These are phyloP conservation scores for Batkoa obscura DNA, from an alignment of 371 early-diverging fungal genomes.

Conservation along the genomic window DNA sequence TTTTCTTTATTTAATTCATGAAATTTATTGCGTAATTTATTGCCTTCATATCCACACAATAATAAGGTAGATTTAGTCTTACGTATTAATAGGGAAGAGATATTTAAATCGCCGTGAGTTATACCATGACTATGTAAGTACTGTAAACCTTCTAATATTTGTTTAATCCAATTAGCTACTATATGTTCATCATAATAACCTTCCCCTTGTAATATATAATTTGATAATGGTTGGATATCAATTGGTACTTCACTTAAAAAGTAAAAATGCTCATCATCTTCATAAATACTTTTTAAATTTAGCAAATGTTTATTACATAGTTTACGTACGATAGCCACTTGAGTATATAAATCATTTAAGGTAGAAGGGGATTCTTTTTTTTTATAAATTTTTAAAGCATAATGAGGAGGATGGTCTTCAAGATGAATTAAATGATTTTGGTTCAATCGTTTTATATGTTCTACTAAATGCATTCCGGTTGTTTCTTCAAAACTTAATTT, in stretches of 20 bases:
- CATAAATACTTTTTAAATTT: neutral
- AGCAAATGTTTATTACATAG: neutral
- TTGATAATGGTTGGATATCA: neutral
- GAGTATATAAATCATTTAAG: too few species aligned
- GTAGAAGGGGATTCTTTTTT: too few species aligned
- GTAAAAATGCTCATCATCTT: neutral
- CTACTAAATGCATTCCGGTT: too few species aligned
- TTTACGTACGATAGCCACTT: neutral
- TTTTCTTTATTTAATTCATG: too few species aligned
- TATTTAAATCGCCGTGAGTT: neutral
- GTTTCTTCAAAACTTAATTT: too few species aligned
- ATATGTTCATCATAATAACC: neutral
- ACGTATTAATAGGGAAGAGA: neutral
- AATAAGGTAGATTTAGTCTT: neutral
- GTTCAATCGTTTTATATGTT: too few species aligned
- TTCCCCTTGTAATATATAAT: neutral
- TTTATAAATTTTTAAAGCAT: too few species aligned
- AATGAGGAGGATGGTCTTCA: too few species aligned
- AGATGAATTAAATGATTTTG: too few species aligned
- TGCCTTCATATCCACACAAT: constrained; percentile 1
- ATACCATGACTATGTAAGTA: neutral
- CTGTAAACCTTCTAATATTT: neutral
- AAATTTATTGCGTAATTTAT: neutral
- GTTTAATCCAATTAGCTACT: neutral
- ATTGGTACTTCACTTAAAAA: neutral